Evolutionary conservation across 768 basidiomycete species (phyloP), one percentile per base, ranked within the genome.

Genomic region (Boletus insuetus): DNA sequence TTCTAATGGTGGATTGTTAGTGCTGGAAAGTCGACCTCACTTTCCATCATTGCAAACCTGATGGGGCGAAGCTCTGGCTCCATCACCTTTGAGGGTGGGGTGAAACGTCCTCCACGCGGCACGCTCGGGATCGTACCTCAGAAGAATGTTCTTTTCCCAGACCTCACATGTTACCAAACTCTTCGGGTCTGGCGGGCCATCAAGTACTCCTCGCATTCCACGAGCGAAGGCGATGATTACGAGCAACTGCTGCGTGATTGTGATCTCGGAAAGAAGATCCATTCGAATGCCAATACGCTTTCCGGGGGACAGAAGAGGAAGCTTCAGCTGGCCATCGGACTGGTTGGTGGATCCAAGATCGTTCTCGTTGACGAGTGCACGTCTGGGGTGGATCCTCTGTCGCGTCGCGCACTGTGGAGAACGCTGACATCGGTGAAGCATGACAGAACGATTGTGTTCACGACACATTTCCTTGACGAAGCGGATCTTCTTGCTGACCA

Each of bases 221-320:
- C 35, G 6, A 64, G 69, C 13, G 69, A 61, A 12, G 73, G 81
- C 19, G 84, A 86, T 56, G 85, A 89, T 61, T 70, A 85, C 19
- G 79, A 79, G 47, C 84, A 86, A 60, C 70, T 91, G 5, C 64
- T 92, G 53, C 71, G 75, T 19, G 86, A 89, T 63, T 92, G 90
- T 55, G 89, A 91, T 68, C 70, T 92, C 24, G 82, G 73, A n/a
- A 76, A 74, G 53, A 91, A 91, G 69, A 81, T 88, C 12, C 74
- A 85, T 58, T 75, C 82, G 14, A 85, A 86, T 61, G 83, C 88
- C 1, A 74, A 74, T 49, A 85, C 82, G 1, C 76, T 92, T 35
- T 85, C 83, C 45, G 90, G 90, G 2, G 90, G 90, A 9, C 89
- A 92, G 73, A 91, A 91, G 73, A 69, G 90, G 63, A 91, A 91